These are phyloP conservation scores for Immersiella caudata DNA, from an alignment of 495 filamentous ascomycete genomes.

Conservation along the genomic window DNA sequence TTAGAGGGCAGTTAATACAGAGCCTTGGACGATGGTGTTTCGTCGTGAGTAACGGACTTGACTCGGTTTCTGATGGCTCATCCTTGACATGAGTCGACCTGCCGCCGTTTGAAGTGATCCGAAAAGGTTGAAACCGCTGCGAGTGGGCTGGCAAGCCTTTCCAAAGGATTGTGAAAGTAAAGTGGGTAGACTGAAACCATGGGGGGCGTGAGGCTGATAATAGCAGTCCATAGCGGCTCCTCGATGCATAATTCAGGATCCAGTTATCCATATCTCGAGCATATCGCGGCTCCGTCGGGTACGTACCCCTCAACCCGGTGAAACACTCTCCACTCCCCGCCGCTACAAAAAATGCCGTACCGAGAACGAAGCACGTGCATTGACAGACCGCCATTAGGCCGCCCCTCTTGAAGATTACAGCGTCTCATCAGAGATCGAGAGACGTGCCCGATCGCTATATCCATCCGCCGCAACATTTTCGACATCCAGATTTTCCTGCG, in stretches of 20 bases:
- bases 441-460: not conserved
- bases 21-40: not conserved
- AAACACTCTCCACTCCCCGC: not conserved
- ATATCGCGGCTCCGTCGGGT: not conserved
- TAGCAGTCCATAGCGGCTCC: too few relatives aligned
- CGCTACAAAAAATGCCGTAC: not conserved
- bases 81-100: not conserved
- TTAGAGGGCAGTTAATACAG: not conserved
- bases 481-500: not conserved
- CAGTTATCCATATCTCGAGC: not conserved
- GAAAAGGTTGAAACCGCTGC: too few relatives aligned
- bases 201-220: too few relatives aligned
- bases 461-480: not conserved
- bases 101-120: not conserved
- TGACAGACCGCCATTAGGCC: not conserved
- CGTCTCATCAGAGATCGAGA: constrained; percentile 17
- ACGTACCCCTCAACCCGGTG: not conserved
- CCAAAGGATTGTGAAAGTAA: too few relatives aligned
- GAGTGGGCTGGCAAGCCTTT: too few relatives aligned
- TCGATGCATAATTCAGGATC: not conserved
- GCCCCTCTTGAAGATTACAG: constrained; percentile 16
- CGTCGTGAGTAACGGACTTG: not conserved
- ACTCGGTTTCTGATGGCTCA: not conserved
- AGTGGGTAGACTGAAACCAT: too few relatives aligned
- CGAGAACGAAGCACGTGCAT: not conserved